Evolutionary conservation across 352 stramenopile genomes (phyloP).

Genomic region (Phytophthora vignae): DNA sequence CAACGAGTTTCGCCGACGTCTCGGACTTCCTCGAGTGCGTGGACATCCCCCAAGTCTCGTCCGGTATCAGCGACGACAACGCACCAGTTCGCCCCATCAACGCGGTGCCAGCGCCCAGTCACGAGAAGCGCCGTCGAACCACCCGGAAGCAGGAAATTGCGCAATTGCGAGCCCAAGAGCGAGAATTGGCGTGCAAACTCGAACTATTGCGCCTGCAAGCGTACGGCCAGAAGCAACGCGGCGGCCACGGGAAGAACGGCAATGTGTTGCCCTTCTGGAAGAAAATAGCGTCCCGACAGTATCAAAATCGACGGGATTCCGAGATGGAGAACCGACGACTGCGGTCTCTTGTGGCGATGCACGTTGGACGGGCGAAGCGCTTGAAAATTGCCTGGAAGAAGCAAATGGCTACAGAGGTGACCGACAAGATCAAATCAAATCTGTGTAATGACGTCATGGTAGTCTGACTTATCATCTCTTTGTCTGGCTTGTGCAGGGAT

Average conservation of each 20-base stretch:
- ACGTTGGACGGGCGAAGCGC: constrained; percentile 20
- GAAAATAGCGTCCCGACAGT: constrained; percentile 28
- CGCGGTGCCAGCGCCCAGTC: background rate
- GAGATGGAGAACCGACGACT: constrained; percentile 33
- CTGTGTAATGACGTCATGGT: background rate
- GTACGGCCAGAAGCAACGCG: constrained; percentile 10
- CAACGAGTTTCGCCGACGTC: background rate
- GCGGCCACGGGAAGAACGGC: background rate
- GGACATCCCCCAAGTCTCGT: background rate
- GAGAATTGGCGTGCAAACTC: constrained; percentile 24
- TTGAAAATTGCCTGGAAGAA: constrained; percentile 32
- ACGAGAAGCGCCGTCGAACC: constrained; percentile 9
- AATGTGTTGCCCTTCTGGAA: constrained; percentile 36
- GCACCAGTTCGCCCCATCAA: background rate
- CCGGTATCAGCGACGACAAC: background rate
- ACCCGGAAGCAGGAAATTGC: constrained; percentile 35
- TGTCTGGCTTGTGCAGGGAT: constrained; percentile 7
- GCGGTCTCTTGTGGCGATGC: constrained; percentile 23
- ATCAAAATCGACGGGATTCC: constrained; percentile 20
- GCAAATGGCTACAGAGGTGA: constrained; percentile 23
- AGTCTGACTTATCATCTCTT: too few species aligned
- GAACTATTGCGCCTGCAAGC: constrained; percentile 22
- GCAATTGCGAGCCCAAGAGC: constrained; percentile 23
- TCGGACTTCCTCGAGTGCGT: constrained; percentile 16
- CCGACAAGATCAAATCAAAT: background rate